Base-by-base conservation (phyloP, 768 basidiomycete species). In the Pisolithus albus region DNA sequence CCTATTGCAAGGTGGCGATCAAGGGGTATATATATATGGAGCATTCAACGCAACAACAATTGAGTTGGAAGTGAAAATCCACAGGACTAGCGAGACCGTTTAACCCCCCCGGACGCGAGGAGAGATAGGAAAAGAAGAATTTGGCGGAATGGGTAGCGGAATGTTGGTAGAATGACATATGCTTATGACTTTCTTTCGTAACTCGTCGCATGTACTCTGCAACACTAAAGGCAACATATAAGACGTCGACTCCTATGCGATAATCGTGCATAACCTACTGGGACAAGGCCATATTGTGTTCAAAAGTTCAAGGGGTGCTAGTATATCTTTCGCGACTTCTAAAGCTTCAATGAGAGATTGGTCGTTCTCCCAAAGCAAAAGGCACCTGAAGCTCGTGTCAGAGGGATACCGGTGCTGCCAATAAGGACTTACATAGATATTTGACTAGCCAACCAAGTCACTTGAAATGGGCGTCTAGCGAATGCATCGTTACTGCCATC, bases 371-470 rank as follows among this genome's bases (percentile, higher is more conserved):
- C 83, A 89, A 18, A 90, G 61, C 2, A 77, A 69, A 34, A 89
- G 67, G 58, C 84, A 85, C 56, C 84, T 86, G 53, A 30, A 42
- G 16, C 36, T 30, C 41, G 32, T 19, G 13, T 55, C 30, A 57
- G 52, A 13, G 23, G 32, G 23, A 46, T 39, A 8, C 21, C 3
- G 23, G 3, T 46, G 28, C 24, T 16, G 5, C 23, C 16, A 5
- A 28, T 8, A 44, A 24, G 23, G 7, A 67, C 80, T 38, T 59
- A 84, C 84, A 81, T 78, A 0, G 78, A 74, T 6, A 86, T 71
- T 57, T 85, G 85, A 53, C 79, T 82, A 30, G 79, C 71, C 56
- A 86, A 86, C 87, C 87, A 89, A 42, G 75, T 75, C 49, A 81
- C 77, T 57, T 84, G 79, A 65, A 79, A 88, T 0, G 87, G 87